These are phyloP conservation scores for Achaetomiella virescens DNA, from an alignment of 495 filamentous ascomycete species.

Conservation along the genomic window DNA sequence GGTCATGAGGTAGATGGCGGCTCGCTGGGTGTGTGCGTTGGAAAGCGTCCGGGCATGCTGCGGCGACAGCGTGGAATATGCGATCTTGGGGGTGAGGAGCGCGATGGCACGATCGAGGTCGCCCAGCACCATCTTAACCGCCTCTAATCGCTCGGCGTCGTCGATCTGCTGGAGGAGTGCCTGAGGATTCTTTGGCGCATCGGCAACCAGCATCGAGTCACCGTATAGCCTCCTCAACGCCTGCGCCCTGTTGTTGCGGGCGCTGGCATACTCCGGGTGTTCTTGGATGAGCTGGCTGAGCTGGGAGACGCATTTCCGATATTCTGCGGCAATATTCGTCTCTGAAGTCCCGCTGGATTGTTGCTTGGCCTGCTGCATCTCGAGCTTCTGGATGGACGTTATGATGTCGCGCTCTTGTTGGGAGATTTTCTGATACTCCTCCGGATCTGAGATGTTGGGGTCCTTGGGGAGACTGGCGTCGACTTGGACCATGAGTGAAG, in stretches of 20 bases:
- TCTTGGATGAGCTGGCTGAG: constrained; percentile 51
- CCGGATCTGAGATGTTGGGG: constrained; percentile 45
- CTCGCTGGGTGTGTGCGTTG: constrained; percentile 70
- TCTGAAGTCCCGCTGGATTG: constrained; percentile 21
- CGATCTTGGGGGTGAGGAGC: constrained; percentile 52
- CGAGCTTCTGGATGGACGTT: constrained; percentile 41
- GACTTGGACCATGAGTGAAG: constrained; percentile 46
- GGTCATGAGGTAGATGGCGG: constrained; percentile 59
- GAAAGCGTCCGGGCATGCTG: constrained; percentile 58
- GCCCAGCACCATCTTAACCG: constrained; percentile 40
- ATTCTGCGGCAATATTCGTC: constrained; percentile 27
- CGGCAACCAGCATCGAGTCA: constrained; percentile 39
- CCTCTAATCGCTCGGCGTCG: constrained; percentile 26
- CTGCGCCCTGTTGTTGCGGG: constrained; percentile 73
- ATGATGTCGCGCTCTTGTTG: constrained; percentile 45
- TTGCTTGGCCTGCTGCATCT: constrained; percentile 40
- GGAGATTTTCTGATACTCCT: constrained; percentile 33
- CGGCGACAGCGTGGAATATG: constrained; percentile 49
- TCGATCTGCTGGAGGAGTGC: constrained; percentile 28
- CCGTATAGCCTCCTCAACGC: constrained; percentile 54
- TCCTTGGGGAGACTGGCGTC: constrained; percentile 54
- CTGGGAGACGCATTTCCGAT: constrained; percentile 34
- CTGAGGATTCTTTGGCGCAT: constrained; percentile 13
- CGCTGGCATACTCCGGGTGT: constrained; percentile 65
- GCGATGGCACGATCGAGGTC: constrained; percentile 64